Conservation (phyloP, 495 filamentous ascomycete species). For the Parathielavia appendiculata region DNA sequence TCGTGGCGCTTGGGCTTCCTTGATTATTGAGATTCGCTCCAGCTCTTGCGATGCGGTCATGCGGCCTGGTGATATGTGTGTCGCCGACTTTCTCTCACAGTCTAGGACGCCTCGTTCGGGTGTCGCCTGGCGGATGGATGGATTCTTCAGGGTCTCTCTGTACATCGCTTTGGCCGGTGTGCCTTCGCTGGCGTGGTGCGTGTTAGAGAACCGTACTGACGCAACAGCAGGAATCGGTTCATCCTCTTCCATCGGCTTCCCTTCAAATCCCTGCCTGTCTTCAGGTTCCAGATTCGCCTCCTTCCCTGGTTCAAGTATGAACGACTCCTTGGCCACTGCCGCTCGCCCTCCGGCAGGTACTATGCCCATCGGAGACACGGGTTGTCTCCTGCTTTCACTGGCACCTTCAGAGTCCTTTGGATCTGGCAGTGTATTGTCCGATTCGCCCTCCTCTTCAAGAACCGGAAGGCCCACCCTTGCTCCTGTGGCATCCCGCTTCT, state of each 20-base stretch:
- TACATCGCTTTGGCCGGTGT: no score
- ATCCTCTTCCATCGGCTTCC: neutral
- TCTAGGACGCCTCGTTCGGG: neutral
- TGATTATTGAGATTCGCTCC: neutral
- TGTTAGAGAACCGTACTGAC: neutral
- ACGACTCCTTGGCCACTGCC: neutral
- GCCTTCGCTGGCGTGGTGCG: neutral
- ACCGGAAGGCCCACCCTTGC: slow-evolving; percentile 4
- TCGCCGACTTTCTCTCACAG: neutral
- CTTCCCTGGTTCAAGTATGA: neutral
- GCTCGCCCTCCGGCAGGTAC: neutral
- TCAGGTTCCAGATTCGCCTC: neutral
- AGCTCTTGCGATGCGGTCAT: neutral
- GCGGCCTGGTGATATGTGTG: neutral
- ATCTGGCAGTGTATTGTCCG: neutral
- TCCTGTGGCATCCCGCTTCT: slow-evolving; percentile 21
- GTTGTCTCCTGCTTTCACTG: no score
- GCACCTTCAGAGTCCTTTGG: neutral
- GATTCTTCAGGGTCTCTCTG: neutral
- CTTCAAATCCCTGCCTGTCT: neutral
- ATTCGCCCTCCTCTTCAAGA: slow-evolving; percentile 10
- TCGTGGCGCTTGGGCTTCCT: neutral
- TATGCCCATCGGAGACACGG: neutral
- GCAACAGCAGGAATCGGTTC: neutral
- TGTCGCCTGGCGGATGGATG: neutral